Evolutionary conservation across 2,329 filamentous ascomycete species (phyloP), one percentile per base, ranked within the genome.

Genomic region (Arthrobotrys sphaeroides): DNA sequence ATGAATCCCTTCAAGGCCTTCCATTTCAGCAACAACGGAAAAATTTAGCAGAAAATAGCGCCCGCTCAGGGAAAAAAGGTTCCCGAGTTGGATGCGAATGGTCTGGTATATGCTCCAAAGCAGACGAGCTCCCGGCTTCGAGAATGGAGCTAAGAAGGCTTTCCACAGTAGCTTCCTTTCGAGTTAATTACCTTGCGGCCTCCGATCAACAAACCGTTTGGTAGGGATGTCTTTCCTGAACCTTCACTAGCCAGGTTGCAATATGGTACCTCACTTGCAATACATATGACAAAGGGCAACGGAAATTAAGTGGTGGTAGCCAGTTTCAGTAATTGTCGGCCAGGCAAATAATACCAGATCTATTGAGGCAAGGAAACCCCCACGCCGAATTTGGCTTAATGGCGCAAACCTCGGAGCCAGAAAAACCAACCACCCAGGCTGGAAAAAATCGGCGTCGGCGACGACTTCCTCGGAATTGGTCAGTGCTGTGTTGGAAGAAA

Each of bases 361-460:
- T n/a, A 43, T 45, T 53, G 26, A 49, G 20, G 51, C 18, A 36
- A 66, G 40, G 42, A 59, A 55, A 28, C 72, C 69, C 70, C 72
- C 72, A 75, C 72, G 72, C 72, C 62, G 28, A 59, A 74, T 47
- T 47, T 20, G 43, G 69, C 59, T 74, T 74, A 74, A 74, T 74
- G 69, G 69, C 69, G 69, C 69, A 74, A 66, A 66, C 31, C 49
- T 66, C 69, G 61, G 69, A 73, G 69, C 40, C 42, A 53, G 42
- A 59, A 53, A 55, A 42, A 40, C 64, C 18, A 36, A 45, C 43
- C 47, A 66, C 40, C 42, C 36, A 42, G 51, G 64, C 28, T 68
- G 36, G 22, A 43, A 49, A n/a, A 42, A 60, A 13, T 60, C 45
- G 65, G 65, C 18, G 65, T 73, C 68, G 68, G 68, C 68, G 68